Evolutionary conservation across 2,329 filamentous ascomycete species (phyloP), one percentile per base, ranked within the genome.

Genomic region (Orbilia blumenaviensis): DNA sequence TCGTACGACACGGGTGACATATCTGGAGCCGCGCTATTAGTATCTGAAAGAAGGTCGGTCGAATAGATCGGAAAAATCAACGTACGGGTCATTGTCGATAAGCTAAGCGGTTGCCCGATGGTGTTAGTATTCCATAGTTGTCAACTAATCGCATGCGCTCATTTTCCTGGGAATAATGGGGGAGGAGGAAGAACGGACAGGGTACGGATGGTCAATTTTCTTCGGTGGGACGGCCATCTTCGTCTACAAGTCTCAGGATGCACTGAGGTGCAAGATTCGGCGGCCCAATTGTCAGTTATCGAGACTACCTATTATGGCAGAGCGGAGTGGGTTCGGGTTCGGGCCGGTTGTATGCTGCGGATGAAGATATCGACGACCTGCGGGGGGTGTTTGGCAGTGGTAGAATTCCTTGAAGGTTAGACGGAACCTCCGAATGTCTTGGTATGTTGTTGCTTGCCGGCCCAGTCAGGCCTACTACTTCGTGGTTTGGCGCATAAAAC

Each of bases 21-120:
- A 95, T 81, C 93, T 96, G 81, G 80, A 32, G 34, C 61, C 36
- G 27, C n/a, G 23, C 46, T 25, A 38, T 23, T 63, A 36, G 14
- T 34, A n/a, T 25, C 0, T 27, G 1, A 29, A 6, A 1, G 3
- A 25, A 14, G 27, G 27, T 38, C 10, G 46, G 41, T 32, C 10
- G 48, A 21, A 44, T 12, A 5, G 64, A 44, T 23, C 34, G 14
- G 4, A 23, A 68, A 79, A 72, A 68, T n/a, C n/a, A 78, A 84
- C 90, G 83, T 94, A 97, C 94, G 95, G 95, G 85, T 99, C 95
- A 86, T 92, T 96, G 87, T 99, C 95, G 85, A 99, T 98, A 86
- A 98, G 91, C 95, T 99, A 85, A n/a, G n/a, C n/a, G n/a, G 79
- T 50, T 25, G n/a, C 23, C 29, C 42, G 14, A 50, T 8, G 3